Base-by-base conservation (phyloP, 352 stramenopile genomes). In the Phytophthora melonis region DNA sequence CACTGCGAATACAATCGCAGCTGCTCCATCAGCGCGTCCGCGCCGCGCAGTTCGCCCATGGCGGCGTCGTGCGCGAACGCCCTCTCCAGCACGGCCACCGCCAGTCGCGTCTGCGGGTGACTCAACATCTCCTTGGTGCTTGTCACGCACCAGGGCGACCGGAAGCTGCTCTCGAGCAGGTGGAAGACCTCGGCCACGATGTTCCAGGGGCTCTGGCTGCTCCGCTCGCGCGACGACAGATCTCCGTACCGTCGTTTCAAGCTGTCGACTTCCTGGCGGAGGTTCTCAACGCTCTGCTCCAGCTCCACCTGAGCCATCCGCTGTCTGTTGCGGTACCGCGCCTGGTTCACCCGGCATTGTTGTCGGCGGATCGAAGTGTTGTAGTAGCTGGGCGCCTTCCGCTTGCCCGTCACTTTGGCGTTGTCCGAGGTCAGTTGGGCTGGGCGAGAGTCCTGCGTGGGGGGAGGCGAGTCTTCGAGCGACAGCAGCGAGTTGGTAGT, bases 261-360 rank as follows among this genome's bases (percentile, higher is more conserved):
- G 1, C 18, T 41, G 9, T 23, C 23, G 25, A 74, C 18, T 32
- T 74, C 59, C 11, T 59, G 3, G 21, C 59, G 52, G 7, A 69
- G 36, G 5, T n/a, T 32, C 11, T 63, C n/a, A 3, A 69, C 63
- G 7, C 7, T 62, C 11, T 36, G 18, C 16, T 77, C 58, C 1
- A 77, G 45, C 6, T 66, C 41, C 14, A 58, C 6, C 21, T 68
- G 50, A 2, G 23, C 25, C 5, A 21, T 53, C 9, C 63, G 63
- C 64, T 73, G 70, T 49, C 67, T 77, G 18, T 73, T 32, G 10
- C 70, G 64, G n/a, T 73, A 77, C 5, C 70, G 58, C 30, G 49
- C 41, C 41, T 49, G 41, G 13, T 49, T 49, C 16, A n/a, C 11
- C 6, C 41, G 41, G 14, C 41, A 49, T 21, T 49, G 41, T 14